Conservation (phyloP, 331 rosid species). For the Saraca asoca region DNA sequence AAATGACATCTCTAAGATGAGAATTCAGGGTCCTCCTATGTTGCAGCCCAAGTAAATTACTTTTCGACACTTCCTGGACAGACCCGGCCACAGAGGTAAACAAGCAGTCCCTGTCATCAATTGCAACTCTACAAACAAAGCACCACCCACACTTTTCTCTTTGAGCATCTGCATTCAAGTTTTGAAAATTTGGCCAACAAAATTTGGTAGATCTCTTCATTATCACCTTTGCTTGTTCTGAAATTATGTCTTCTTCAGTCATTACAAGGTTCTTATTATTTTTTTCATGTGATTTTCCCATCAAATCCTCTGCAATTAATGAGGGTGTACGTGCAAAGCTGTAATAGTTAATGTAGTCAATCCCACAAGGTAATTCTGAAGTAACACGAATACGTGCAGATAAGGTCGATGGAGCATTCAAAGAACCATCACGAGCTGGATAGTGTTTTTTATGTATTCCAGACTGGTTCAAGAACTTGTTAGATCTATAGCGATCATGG, state of each 20-base stretch:
- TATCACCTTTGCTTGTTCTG: conserved; percentile 71
- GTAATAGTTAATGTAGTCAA: conserved; percentile 66
- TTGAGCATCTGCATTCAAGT: conserved; percentile 45
- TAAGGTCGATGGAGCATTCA: conserved; percentile 42
- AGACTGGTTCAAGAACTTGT: conserved; percentile 47
- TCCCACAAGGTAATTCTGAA: conserved; percentile 36
- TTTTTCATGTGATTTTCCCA: conserved; percentile 57
- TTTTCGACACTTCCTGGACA: conserved; percentile 47
- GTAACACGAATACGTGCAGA: conserved; percentile 43
- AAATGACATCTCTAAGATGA: conserved; percentile 68
- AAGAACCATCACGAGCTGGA: conserved; percentile 43
- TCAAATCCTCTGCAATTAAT: conserved; percentile 64
- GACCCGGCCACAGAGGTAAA: conserved; percentile 52
- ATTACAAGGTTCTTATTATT: conserved; percentile 46
- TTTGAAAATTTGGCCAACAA: conserved; percentile 66
- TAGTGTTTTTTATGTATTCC: conserved; percentile 36
- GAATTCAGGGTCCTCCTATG: conserved; percentile 46
- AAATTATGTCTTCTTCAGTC: conserved; percentile 73
- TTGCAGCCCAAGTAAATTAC: conserved; percentile 51
- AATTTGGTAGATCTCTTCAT: conserved; percentile 65
- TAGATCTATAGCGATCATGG: conserved; percentile 40
- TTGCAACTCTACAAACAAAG: conserved; percentile 66
- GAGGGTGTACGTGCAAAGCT: conserved; percentile 77
- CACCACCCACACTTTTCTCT: conserved; percentile 97
- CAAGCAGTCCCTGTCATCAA: conserved; percentile 81